phyloP scores from a whole-genome alignment of 2,329 filamentous ascomycete genomes.

The Botrytis squamosa region DNA sequence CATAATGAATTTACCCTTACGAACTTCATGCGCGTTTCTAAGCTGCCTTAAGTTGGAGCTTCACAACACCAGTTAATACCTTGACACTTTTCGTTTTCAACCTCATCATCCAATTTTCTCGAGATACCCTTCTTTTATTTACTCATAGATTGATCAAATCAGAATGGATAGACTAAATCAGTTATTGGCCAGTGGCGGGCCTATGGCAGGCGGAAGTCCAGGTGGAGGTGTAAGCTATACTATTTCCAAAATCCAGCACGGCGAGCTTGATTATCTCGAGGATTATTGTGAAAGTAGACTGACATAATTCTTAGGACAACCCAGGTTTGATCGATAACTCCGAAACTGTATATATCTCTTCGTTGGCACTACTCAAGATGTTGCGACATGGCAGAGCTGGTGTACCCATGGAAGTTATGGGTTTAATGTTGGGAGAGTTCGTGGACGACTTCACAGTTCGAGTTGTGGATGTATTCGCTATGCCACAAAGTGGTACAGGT shows the following conservation, averaged over 20 bases:
- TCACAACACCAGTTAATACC: constrained; percentile 20
- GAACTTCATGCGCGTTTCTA: constrained; percentile 22
- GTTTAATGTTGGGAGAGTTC: constrained; percentile 97
- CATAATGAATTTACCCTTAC: constrained; percentile 1
- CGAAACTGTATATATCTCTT: constrained; percentile 99
- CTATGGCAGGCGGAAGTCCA: constrained; percentile 59
- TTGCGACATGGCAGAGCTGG: constrained; percentile 93
- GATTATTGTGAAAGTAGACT: constrained; percentile 24
- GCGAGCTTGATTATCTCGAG: constrained; percentile 16
- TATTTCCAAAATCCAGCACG: constrained; percentile 5
- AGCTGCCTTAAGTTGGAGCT: constrained; percentile 27
- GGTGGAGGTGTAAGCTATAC: constrained; percentile 56
- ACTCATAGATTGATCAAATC: constrained; percentile 18
- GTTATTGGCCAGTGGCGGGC: constrained; percentile 75
- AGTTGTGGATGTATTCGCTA: constrained; percentile 97
- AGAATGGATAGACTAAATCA: constrained; percentile 88
- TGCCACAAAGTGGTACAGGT: constrained; percentile 97
- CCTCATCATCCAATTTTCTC: not conserved
- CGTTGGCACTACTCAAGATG: constrained; percentile 96
- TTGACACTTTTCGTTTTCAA: constrained; percentile 15
- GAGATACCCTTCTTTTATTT: constrained; percentile 10
- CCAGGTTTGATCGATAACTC: constrained; percentile 95
- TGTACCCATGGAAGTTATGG: constrained; percentile 99
- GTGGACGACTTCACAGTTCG: constrained; percentile 98
- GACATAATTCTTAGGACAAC: constrained; percentile 65